These are phyloP conservation scores for Globisporangium solare DNA, from an alignment of 352 stramenopile species.

Conservation along the genomic window DNA sequence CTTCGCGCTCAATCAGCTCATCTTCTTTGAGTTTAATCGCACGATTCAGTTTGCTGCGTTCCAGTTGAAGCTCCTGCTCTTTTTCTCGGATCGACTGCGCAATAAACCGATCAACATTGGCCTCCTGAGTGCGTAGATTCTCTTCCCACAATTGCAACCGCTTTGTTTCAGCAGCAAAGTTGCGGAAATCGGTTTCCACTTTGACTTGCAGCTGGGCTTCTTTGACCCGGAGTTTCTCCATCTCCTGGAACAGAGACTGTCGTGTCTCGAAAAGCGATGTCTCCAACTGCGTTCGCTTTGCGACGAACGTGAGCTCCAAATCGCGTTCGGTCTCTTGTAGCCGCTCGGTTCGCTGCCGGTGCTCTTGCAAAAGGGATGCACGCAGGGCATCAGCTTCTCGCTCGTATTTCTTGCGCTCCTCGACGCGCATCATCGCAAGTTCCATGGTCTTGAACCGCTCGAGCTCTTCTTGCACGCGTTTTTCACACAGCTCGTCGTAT, in stretches of 20 bases:
- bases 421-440: constrained; percentile 45
- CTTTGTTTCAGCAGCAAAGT: constrained; percentile 41
- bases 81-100: constrained; percentile 40
- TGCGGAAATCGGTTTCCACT: constrained; percentile 36
- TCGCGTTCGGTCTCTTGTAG: constrained; percentile 56
- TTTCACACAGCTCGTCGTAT: constrained; percentile 55
- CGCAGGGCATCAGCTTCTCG: constrained; percentile 45
- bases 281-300: constrained; percentile 47
- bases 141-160: constrained; percentile 45
- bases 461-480: constrained; percentile 46
- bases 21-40: constrained; percentile 29
- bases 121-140: constrained; percentile 36
- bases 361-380: constrained; percentile 38
- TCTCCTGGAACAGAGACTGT: constrained; percentile 59
- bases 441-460: constrained; percentile 51
- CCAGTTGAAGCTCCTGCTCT: constrained; percentile 40
- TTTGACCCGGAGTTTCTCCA: constrained; percentile 53
- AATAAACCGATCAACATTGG: constrained; percentile 37
- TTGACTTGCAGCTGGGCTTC: constrained; percentile 47
- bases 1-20: constrained; percentile 26
- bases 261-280: constrained; percentile 59
- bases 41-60: constrained; percentile 25
- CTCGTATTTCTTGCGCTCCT: constrained; percentile 52
- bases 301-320: constrained; percentile 52
- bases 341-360: constrained; percentile 34